Conservation (phyloP, 768 basidiomycete species). For the Leccinum longicurvipes region DNA sequence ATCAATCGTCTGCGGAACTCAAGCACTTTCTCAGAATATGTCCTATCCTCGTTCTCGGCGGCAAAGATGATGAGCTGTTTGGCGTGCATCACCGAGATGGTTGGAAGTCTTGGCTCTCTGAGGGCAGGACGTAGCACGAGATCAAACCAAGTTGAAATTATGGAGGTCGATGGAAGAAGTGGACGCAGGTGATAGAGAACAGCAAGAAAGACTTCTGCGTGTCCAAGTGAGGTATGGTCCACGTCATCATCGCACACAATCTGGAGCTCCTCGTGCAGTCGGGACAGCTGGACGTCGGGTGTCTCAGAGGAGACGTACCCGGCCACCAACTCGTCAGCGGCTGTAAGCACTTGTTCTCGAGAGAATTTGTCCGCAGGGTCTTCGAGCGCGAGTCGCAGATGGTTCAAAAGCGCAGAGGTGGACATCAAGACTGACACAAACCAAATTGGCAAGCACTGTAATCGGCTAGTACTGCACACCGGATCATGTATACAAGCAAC, state of each 20-base stretch:
- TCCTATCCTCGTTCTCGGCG: slow-evolving; percentile 46
- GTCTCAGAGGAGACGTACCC: slow-evolving; percentile 49
- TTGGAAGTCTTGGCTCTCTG: slow-evolving; percentile 67
- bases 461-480: not conserved
- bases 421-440: slow-evolving; percentile 25
- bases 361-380: slow-evolving; percentile 48
- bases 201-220: slow-evolving; percentile 64
- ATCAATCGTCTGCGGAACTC: slow-evolving; percentile 68
- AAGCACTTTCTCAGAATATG: slow-evolving; percentile 46
- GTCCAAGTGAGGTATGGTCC: slow-evolving; percentile 58
- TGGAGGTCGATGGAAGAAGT: slow-evolving; percentile 57
- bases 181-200: slow-evolving; percentile 62
- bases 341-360: slow-evolving; percentile 45
- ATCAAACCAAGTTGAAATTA: slow-evolving; percentile 82
- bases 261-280: slow-evolving; percentile 68
- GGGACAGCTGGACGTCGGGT: slow-evolving; percentile 39
- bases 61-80: slow-evolving; percentile 70
- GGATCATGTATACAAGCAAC: not conserved
- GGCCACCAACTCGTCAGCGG: slow-evolving; percentile 55
- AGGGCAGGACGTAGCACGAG: slow-evolving; percentile 73
- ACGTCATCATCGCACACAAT: slow-evolving; percentile 57
- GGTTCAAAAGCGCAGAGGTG: slow-evolving; percentile 41
- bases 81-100: slow-evolving; percentile 56
- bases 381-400: slow-evolving; percentile 58
- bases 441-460: slow-evolving; percentile 8